Evolutionary conservation across 2,329 filamentous ascomycete genomes (phyloP).

Genomic region (Venturia effusa): DNA sequence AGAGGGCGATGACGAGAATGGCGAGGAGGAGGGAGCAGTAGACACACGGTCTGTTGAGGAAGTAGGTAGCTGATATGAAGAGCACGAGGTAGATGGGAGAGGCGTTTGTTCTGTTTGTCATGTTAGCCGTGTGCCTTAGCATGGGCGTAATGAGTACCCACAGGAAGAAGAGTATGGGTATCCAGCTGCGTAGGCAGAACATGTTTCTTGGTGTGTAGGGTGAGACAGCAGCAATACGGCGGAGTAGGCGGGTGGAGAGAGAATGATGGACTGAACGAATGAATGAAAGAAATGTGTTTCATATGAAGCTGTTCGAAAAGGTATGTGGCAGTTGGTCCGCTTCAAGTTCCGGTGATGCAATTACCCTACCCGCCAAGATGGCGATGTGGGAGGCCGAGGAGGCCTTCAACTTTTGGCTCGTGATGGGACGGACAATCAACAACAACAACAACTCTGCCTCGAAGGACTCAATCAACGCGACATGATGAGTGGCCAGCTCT

Average conservation of each 20-base stretch:
- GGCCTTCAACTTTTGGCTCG: not conserved
- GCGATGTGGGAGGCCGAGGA: not conserved
- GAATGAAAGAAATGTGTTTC: not conserved
- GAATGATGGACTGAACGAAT: not conserved
- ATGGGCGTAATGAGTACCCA: conserved; percentile 23
- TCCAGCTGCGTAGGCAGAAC: conserved; percentile 56
- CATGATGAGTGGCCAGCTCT: too few relatives aligned
- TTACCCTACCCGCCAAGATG: too few relatives aligned
- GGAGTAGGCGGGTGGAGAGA: not conserved
- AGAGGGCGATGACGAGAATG: conserved; percentile 91
- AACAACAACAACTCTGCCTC: too few relatives aligned
- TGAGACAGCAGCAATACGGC: not conserved
- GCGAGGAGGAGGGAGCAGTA: conserved; percentile 96
- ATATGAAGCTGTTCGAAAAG: not conserved
- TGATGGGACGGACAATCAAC: not conserved
- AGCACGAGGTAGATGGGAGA: conserved; percentile 39
- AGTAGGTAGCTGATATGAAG: conserved; percentile 77
- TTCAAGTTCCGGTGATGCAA: too few relatives aligned
- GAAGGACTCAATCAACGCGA: too few relatives aligned
- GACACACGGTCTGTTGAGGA: conserved; percentile 90
- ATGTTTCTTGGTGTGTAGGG: conserved; percentile 27
- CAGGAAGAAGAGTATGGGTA: conserved; percentile 41
- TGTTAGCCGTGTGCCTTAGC: not conserved
- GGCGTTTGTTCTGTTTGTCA: conserved; percentile 30
- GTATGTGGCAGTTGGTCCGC: not conserved